Percentiles rank a stretch among this genome's conserved stretches.
phyloP scores from a whole-genome alignment of 257 asterid species.

The Primulina eburnea region DNA sequence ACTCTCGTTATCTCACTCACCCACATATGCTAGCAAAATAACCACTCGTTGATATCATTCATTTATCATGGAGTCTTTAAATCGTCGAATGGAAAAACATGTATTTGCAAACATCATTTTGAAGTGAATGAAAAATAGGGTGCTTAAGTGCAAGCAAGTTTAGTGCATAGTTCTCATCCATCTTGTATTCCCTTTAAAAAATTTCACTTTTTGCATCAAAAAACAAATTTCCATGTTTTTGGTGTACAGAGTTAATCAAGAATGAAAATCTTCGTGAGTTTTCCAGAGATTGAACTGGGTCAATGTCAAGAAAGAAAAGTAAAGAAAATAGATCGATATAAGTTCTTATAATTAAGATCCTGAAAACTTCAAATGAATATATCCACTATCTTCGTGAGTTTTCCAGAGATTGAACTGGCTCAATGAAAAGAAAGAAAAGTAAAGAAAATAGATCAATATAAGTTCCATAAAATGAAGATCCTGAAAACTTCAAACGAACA shows the following conservation, averaged over 20 bases:
- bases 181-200: background rate
- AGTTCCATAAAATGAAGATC: background rate
- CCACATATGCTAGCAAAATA: background rate
- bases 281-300: background rate
- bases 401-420: background rate
- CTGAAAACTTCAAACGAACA: no score
- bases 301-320: background rate
- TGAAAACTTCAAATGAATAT: no score
- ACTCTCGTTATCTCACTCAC: conserved; percentile 1
- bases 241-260: background rate
- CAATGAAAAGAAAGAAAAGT: background rate
- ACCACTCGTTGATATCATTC: background rate
- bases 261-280: background rate
- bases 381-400: background rate
- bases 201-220: background rate
- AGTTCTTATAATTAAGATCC: background rate
- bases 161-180: conserved; percentile 6
- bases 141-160: conserved; percentile 4
- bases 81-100: background rate
- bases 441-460: no score
- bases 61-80: background rate
- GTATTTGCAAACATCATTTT: background rate
- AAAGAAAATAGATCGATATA: background rate
- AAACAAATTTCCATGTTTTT: background rate
- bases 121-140: background rate